These are phyloP conservation scores for Pseudogymnoascus sp. DNA, from an alignment of 2,329 filamentous ascomycete genomes.

Conservation along the genomic window DNA sequence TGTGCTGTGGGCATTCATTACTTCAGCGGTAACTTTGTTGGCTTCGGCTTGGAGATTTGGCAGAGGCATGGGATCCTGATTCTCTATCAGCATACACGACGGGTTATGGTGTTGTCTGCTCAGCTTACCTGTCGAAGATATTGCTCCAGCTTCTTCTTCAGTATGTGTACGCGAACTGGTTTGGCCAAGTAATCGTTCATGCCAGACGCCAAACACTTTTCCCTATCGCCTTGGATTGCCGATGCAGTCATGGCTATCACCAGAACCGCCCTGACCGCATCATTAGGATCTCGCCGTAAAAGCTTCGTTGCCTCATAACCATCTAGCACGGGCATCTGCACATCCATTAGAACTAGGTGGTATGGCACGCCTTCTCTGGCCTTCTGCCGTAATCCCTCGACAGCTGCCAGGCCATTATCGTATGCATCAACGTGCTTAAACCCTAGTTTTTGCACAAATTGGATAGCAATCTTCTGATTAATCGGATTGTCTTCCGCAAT, in stretches of 20 bases:
- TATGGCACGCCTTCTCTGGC: slow-evolving; percentile 68
- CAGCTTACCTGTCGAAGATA: slow-evolving; percentile 40
- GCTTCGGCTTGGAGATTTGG: slow-evolving; percentile 23
- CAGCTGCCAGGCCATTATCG: slow-evolving; percentile 79
- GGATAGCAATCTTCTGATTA: slow-evolving; percentile 89
- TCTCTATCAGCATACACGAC: neutral
- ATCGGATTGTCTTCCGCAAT: slow-evolving; percentile 94
- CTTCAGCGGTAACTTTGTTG: slow-evolving; percentile 18
- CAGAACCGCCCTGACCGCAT: slow-evolving; percentile 71
- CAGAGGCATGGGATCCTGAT: slow-evolving; percentile 16
- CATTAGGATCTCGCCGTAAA: slow-evolving; percentile 67
- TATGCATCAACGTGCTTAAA: slow-evolving; percentile 78
- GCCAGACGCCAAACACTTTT: slow-evolving; percentile 89
- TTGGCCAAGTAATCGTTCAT: slow-evolving; percentile 99
- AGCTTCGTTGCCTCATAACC: slow-evolving; percentile 85
- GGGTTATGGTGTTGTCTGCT: neutral
- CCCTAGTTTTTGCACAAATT: slow-evolving; percentile 78
- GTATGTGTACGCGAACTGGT: slow-evolving; percentile 78
- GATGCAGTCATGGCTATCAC: slow-evolving; percentile 97
- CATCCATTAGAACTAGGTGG: slow-evolving; percentile 90
- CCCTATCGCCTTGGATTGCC: slow-evolving; percentile 86
- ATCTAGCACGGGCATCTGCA: slow-evolving; percentile 90
- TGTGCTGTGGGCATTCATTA: slow-evolving; percentile 18
- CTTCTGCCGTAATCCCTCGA: slow-evolving; percentile 71
- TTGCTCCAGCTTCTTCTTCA: slow-evolving; percentile 73